A percentile compares a stretch with the other conserved stretches of the same genome.
Conservation (phyloP, 331 rosid genomes). For the Dryas integrifolia region DNA sequence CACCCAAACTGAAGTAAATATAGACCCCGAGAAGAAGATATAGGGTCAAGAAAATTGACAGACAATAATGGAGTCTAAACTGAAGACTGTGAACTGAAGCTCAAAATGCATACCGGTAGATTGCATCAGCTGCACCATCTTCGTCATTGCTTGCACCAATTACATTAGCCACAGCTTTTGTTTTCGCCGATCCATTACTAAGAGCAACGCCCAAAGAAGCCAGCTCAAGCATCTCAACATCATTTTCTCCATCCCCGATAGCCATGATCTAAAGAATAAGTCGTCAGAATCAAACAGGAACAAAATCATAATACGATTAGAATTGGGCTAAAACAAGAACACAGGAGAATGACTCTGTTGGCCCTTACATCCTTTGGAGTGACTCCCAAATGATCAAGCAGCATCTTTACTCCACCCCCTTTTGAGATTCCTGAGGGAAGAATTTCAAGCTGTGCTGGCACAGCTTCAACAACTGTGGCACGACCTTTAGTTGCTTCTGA, state of each 20-base stretch:
- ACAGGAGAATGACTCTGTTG: background rate
- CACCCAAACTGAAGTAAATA: no score
- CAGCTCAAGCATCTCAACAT: conserved; percentile 83
- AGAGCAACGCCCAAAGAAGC: conserved; percentile 91
- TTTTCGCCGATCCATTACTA: conserved; percentile 73
- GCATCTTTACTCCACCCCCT: conserved; percentile 76
- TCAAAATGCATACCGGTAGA: conserved; percentile 82
- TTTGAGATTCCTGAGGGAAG: conserved; percentile 83
- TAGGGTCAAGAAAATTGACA: no score
- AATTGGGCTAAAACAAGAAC: background rate
- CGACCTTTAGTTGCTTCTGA: conserved; percentile 58
- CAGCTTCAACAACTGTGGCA: conserved; percentile 82
- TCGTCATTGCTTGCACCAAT: conserved; percentile 85
- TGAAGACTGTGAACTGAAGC: conserved; percentile 25
- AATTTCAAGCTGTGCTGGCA: conserved; percentile 77
- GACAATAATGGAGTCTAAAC: no score
- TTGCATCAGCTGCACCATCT: conserved; percentile 93
- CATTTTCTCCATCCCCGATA: conserved; percentile 96
- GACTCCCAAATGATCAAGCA: conserved; percentile 82
- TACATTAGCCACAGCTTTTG: conserved; percentile 74
- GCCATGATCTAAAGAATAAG: conserved; percentile 70
- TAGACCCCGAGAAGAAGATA: no score
- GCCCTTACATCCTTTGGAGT: conserved; percentile 62
- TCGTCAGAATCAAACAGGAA: conserved; percentile 7
- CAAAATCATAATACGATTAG: conserved; percentile 12